Evolutionary conservation across 768 basidiomycete species (phyloP).

Genomic region (Auriculariales sp.): DNA sequence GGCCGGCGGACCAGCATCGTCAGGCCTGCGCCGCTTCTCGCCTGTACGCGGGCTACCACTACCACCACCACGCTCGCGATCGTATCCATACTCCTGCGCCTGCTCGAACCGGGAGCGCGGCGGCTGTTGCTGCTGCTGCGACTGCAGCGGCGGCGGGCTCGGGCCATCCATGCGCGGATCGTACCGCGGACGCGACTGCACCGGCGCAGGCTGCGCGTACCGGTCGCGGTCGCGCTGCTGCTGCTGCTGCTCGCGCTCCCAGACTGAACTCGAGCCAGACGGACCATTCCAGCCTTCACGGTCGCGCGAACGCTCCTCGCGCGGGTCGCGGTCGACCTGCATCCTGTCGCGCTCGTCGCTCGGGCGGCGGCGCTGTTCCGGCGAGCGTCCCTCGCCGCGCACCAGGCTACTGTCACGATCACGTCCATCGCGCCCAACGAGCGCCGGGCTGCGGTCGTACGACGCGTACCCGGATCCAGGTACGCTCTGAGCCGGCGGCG

Average conservation of each 20-base stretch:
- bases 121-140: not conserved
- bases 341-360: not conserved
- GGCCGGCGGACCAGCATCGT: too few species aligned
- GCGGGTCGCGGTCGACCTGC: too few species aligned
- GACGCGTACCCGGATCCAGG: not conserved
- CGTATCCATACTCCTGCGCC: not conserved
- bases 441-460: not conserved
- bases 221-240: not conserved
- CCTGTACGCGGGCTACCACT: not conserved
- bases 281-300: not conserved
- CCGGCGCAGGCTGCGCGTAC: not conserved
- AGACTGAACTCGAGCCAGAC: not conserved
- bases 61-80: not conserved
- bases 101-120: not conserved
- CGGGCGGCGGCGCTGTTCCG: not conserved
- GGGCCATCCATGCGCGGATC: not conserved
- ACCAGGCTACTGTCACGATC: too few species aligned
- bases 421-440: too few species aligned
- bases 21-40: not conserved
- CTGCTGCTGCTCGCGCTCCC: not conserved
- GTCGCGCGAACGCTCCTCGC: not conserved
- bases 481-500: not conserved
- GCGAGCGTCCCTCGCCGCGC: not conserved
- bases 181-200: not conserved
- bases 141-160: not conserved